phyloP scores from a whole-genome alignment of 2,329 filamentous ascomycete species.

The Cladosporium sp. region DNA sequence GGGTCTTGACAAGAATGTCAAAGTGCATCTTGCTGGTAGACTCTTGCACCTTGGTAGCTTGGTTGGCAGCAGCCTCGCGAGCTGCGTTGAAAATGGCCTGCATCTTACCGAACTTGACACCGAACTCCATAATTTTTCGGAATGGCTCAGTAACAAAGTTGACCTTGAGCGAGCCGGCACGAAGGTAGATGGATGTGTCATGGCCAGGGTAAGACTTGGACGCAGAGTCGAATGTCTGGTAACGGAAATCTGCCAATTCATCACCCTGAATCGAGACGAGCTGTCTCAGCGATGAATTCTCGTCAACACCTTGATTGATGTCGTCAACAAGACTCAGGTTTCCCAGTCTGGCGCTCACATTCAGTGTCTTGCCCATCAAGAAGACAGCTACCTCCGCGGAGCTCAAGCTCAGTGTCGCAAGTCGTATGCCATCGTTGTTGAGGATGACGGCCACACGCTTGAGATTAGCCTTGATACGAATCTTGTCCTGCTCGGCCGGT shows the following conservation, averaged over 20 bases:
- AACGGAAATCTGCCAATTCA: slow-evolving; percentile 93
- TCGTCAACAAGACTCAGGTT: slow-evolving; percentile 89
- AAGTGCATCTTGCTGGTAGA: slow-evolving; percentile 88
- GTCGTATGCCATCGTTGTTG: slow-evolving; percentile 93
- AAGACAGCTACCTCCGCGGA: slow-evolving; percentile 90
- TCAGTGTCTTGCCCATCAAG: slow-evolving; percentile 79
- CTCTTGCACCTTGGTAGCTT: slow-evolving; percentile 89
- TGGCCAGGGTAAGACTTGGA: slow-evolving; percentile 84
- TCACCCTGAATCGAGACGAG: slow-evolving; percentile 93
- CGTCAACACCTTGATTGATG: slow-evolving; percentile 82
- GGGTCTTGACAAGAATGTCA: slow-evolving; percentile 87
- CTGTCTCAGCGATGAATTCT: slow-evolving; percentile 74
- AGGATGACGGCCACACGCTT: slow-evolving; percentile 91
- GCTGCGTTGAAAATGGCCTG: slow-evolving; percentile 98
- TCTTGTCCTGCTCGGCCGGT: slow-evolving; percentile 60
- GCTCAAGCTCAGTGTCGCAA: slow-evolving; percentile 88
- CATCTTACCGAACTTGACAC: slow-evolving; percentile 99
- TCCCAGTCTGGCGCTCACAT: slow-evolving; percentile 79
- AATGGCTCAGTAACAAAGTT: slow-evolving; percentile 98
- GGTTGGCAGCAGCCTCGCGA: slow-evolving; percentile 85
- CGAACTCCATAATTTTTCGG: slow-evolving; percentile 94
- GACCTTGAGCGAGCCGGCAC: slow-evolving; percentile 91
- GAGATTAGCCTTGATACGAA: slow-evolving; percentile 87
- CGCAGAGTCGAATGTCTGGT: slow-evolving; percentile 84
- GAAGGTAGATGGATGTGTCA: slow-evolving; percentile 83